A percentile compares a stretch with the other conserved stretches of the same genome.
phyloP scores from a whole-genome alignment of 108 stramenopile species.

The Conticribra weissflogii region DNA sequence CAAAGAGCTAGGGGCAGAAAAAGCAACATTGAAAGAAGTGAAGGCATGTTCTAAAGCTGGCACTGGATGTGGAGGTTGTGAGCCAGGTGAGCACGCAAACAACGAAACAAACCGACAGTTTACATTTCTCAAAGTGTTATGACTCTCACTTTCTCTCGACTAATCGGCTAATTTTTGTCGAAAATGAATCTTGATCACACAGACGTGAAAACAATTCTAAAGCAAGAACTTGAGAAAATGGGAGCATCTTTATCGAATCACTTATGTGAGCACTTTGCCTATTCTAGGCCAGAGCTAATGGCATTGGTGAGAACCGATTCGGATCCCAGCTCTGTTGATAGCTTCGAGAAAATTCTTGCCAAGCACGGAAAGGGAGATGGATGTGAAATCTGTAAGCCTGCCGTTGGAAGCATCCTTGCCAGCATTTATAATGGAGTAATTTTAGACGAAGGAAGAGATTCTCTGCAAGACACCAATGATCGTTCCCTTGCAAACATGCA shows the following conservation, averaged over 20 bases:
- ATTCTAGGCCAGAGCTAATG: conserved; percentile 89
- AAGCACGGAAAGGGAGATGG: conserved; percentile 89
- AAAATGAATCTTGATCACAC: no score
- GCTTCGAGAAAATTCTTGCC: conserved; percentile 85
- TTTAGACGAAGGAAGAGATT: conserved; percentile 73
- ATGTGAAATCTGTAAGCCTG: conserved; percentile 92
- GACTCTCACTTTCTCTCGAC: no score
- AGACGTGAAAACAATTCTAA: conserved; percentile 79
- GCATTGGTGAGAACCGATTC: conserved; percentile 76
- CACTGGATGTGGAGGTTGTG: conserved; percentile 94
- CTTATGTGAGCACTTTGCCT: conserved; percentile 90
- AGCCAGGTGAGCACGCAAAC: conserved; percentile 57
- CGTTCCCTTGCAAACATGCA: conserved; percentile 94
- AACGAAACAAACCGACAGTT: no score
- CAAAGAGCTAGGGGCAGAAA: conserved; percentile 78
- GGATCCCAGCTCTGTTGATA: conserved; percentile 68
- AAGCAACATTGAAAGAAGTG: conserved; percentile 71
- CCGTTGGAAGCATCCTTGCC: conserved; percentile 86
- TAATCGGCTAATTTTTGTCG: no score
- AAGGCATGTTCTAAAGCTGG: conserved; percentile 89
- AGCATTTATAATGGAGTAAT: conserved; percentile 84
- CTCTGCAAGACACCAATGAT: conserved; percentile 93
- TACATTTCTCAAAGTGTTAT: no score
- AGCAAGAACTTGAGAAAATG: conserved; percentile 74
- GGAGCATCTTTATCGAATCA: conserved; percentile 85